Conservation (phyloP, 2,329 filamentous ascomycete species). For the Sclerotinia trifoliorum region DNA sequence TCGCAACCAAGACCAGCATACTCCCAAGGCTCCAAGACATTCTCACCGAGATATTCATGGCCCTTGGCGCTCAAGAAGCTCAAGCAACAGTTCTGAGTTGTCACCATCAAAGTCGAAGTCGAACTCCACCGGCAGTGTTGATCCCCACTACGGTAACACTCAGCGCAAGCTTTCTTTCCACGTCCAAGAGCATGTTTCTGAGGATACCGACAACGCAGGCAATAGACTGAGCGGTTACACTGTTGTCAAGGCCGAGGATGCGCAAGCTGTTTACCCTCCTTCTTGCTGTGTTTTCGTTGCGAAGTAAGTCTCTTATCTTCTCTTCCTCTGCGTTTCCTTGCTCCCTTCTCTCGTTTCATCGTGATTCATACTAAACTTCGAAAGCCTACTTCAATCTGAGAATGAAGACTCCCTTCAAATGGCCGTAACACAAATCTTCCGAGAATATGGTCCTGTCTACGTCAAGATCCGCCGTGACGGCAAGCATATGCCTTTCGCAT, state of each 20-base stretch:
- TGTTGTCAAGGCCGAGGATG: conserved; percentile 33
- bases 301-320: conserved; percentile 52
- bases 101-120: conserved; percentile 16
- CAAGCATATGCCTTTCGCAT: conserved; percentile 62
- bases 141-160: conserved; percentile 22
- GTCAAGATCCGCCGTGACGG: conserved; percentile 62
- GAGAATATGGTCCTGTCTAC: conserved; percentile 55
- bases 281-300: conserved; percentile 63
- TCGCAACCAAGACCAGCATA: conserved; percentile 28
- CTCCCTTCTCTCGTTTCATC: background rate
- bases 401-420: conserved; percentile 52
- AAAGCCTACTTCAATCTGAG: conserved; percentile 52
- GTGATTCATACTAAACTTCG: conserved; percentile 2
- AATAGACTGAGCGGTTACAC: conserved; percentile 20
- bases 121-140: background rate
- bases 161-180: conserved; percentile 27
- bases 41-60: conserved; percentile 29
- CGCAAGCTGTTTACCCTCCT: conserved; percentile 44
- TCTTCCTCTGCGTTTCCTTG: background rate
- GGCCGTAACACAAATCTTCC: conserved; percentile 54
- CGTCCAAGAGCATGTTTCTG: conserved; percentile 25
- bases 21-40: conserved; percentile 30
- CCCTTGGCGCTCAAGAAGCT: conserved; percentile 36
- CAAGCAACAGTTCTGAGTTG: conserved; percentile 28
- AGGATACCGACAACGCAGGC: conserved; percentile 14